Conservation (phyloP, 305 asterid species). For the Solanum aculeatissimum region DNA sequence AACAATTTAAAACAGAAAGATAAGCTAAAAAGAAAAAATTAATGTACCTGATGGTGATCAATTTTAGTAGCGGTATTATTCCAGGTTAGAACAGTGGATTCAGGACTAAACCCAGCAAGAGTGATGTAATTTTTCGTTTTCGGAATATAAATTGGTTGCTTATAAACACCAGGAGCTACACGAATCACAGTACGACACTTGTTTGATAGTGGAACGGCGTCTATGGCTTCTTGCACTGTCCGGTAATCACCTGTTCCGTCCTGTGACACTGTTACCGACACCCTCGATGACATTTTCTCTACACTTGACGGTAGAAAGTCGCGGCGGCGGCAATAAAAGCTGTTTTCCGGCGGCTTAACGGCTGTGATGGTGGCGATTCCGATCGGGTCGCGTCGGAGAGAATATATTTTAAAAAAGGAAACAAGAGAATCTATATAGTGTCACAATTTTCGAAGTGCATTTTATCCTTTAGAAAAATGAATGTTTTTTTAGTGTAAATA, state of each 20-base stretch:
- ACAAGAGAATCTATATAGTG: neutral
- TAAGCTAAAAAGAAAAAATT: neutral
- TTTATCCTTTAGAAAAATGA: neutral
- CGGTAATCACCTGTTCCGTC: conserved; percentile 56
- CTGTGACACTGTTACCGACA: conserved; percentile 51
- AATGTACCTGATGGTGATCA: conserved; percentile 69
- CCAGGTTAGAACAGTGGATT: conserved; percentile 66
- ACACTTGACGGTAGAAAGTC: neutral
- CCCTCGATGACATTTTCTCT: conserved; percentile 6
- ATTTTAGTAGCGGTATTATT: conserved; percentile 65
- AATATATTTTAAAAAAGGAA: neutral
- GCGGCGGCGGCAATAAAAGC: neutral
- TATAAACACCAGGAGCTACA: conserved; percentile 64
- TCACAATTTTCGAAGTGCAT: neutral
- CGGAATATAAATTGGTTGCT: conserved; percentile 74
- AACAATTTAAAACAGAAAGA: neutral
- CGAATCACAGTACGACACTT: conserved; percentile 65
- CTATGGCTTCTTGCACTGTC: conserved; percentile 93
- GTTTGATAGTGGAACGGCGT: conserved; percentile 70
- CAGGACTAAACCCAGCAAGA: conserved; percentile 72
- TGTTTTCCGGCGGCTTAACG: neutral
- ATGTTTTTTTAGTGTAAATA: neutral
- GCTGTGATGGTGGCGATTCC: neutral
- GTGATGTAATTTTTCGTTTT: conserved; percentile 81
- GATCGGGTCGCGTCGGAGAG: neutral